Evolutionary conservation across 306 rosid genomes (phyloP).

Genomic region (cucumber (Cucumis sativus)): Cucumber_9930_V3 NC_026655.2:22038001-22038500

Average conservation of each 20-base stretch:
- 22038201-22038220: not conserved
- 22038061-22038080: slow-evolving; percentile 69
- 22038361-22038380: not conserved
- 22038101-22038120: slow-evolving; percentile 69
- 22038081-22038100: slow-evolving; percentile 56
- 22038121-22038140: slow-evolving; percentile 48
- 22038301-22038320: not conserved
- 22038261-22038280: not conserved
- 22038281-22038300: not conserved
- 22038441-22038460: too few species aligned
- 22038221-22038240: not conserved
- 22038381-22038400: not conserved
- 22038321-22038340: not conserved
- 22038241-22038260: not conserved
- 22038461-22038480: too few species aligned
- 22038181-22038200: not conserved
- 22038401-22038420: not conserved
- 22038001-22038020: not conserved
- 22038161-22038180: not conserved
- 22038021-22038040: not conserved
- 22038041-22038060: slow-evolving; percentile 52
- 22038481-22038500: too few species aligned
- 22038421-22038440: not conserved
- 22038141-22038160: not conserved
- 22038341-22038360: not conserved